These are phyloP conservation scores for Aspergillus fumigatiaffinis DNA, from an alignment of 2,329 filamentous ascomycete species.

Conservation along the genomic window DNA sequence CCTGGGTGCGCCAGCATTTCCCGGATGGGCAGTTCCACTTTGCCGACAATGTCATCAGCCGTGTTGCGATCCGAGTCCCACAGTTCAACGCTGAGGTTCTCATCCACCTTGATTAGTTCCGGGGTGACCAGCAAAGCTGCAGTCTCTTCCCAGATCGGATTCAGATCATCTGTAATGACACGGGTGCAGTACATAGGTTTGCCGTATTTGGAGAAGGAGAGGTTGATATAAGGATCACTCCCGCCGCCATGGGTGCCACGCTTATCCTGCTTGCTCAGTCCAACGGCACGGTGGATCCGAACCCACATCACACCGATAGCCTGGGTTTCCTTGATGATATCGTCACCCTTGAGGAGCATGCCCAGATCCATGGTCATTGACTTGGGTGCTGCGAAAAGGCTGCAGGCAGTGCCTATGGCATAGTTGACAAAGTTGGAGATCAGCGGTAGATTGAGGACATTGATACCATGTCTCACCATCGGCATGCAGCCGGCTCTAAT, in stretches of 20 bases:
- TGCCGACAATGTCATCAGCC: slow-evolving; percentile 91
- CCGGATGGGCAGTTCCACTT: slow-evolving; percentile 88
- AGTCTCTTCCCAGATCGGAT: slow-evolving; percentile 88
- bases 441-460: slow-evolving; percentile 83
- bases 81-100: slow-evolving; percentile 87
- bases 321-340: slow-evolving; percentile 79
- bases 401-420: slow-evolving; percentile 79
- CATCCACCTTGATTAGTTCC: slow-evolving; percentile 87
- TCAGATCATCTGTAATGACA: slow-evolving; percentile 90
- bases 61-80: slow-evolving; percentile 95
- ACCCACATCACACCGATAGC: slow-evolving; percentile 90
- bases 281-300: slow-evolving; percentile 80
- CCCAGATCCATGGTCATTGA: slow-evolving; percentile 88
- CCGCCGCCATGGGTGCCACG: slow-evolving; percentile 80
- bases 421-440: slow-evolving; percentile 98
- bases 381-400: slow-evolving; percentile 92
- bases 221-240: slow-evolving; percentile 91
- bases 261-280: slow-evolving; percentile 85
- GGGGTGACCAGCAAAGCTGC: slow-evolving; percentile 80
- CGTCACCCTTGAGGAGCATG: slow-evolving; percentile 85
- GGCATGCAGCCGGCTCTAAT: slow-evolving; percentile 86
- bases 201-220: slow-evolving; percentile 92
- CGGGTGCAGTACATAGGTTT: slow-evolving; percentile 98
- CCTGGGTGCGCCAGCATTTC: slow-evolving; percentile 93
- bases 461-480: slow-evolving; percentile 86